Evolutionary conservation across 202 grass and related monocot species (phyloP), one percentile per base, ranked within the genome.

Genomic region (Musa balbisiana): DNA sequence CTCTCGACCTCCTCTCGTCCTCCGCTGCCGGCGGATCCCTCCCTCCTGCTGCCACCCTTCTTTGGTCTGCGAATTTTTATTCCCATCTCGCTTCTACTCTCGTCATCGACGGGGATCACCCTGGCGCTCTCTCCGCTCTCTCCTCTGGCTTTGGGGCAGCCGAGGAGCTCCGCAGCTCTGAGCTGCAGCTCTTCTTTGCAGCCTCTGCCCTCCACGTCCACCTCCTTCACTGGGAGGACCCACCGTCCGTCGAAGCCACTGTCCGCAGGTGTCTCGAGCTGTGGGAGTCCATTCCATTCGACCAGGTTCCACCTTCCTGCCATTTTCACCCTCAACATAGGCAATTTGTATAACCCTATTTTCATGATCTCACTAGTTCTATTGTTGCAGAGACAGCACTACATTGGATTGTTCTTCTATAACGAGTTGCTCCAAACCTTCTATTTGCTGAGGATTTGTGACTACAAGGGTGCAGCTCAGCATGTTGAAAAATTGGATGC

Each of bases 181-280:
- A 97, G 81, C 90, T 98, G 19, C 83, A 93, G 90, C 86, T 98
- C 65, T 98, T 98, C 83, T 98, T 98, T 23, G 90, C 94, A 1
- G 90, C 90, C 33, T 91, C 94, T 62, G 59, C 65, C 2, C 72
- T 98, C 63, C 94, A 98, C 76, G 83, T 91, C 23, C 83, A 89
- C 60, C 74, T 93, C 26, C 86, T 97, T 53, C 87, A 88, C 84
- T 97, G 88, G 94, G 90, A 93, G 62, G 90, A 97, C 76, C 82
- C 11, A 3, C 14, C 73, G 26, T 79, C 85, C 10, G 90, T 93
- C 0, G 86, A 87, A 72, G 85, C 60, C 12, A 83, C 88, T 2
- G 84, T 87, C 51, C 78, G 23, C 4, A 78, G 71, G 21, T 78
- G 82, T 21, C 67, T 85, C 13, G 62, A 75, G 26, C 84, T 91